A percentile compares a stretch with the other conserved stretches of the same genome.
Conservation (phyloP, 108 stramenopile genomes). For the Chaetoceros tenuissimus region DNA sequence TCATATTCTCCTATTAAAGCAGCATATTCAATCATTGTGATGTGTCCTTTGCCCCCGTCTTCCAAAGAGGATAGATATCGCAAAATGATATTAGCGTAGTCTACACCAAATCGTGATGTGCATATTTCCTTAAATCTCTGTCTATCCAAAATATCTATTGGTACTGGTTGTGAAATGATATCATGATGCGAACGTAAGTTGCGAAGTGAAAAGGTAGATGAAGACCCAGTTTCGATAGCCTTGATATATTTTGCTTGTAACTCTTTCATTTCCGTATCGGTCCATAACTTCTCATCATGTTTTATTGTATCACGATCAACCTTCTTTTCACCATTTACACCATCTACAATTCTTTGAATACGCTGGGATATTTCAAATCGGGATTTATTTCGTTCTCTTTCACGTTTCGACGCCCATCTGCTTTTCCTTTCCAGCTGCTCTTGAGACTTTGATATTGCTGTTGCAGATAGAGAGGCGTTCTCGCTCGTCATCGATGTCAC, state of each 20-base stretch:
- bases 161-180: constrained; percentile 7
- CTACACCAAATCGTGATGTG: constrained; percentile 39
- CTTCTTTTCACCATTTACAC: not conserved
- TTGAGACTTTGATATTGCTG: too few species aligned
- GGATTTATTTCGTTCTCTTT: constrained; percentile 50
- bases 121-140: constrained; percentile 3
- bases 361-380: constrained; percentile 52
- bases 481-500: too few species aligned
- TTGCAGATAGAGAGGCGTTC: too few species aligned
- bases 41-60: constrained; percentile 5
- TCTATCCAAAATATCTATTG: constrained; percentile 5
- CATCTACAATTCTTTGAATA: constrained; percentile 2
- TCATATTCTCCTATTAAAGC: constrained; percentile 45
- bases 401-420: constrained; percentile 63
- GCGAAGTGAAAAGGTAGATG: constrained; percentile 30
- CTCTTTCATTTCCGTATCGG: constrained; percentile 1
- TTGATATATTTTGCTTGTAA: constrained; percentile 1
- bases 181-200: constrained; percentile 18
- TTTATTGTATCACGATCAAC: not conserved
- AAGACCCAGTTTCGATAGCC: constrained; percentile 16
- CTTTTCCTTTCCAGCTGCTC: too few species aligned
- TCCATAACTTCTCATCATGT: constrained; percentile 1
- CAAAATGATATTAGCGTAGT: constrained; percentile 11
- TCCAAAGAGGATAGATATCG: constrained; percentile 14
- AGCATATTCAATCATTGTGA: constrained; percentile 68